Percentiles rank a stretch among this genome's conserved stretches.
Evolutionary conservation across 73 alveolate genomes (phyloP).

Genomic region (Paramecium bursaria): DNA sequence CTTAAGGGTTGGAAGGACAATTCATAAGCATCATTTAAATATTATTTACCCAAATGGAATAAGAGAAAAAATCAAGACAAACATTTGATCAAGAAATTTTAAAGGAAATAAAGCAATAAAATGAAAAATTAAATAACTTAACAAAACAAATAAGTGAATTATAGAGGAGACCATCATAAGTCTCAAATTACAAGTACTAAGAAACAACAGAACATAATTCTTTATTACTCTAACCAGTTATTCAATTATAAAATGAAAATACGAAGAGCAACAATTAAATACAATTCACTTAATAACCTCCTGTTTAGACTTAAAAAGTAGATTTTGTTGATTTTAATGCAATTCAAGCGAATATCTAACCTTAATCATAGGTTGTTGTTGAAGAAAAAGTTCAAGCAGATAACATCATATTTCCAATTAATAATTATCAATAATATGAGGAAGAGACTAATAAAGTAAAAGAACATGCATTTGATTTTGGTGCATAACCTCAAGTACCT

Average conservation of each 20-base stretch:
- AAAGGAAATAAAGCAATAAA: conserved; percentile 42
- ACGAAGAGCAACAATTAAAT: not conserved
- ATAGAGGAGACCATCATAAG: conserved; percentile 9
- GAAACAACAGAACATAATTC: not conserved
- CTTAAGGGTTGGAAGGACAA: not conserved
- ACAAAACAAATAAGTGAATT: not conserved
- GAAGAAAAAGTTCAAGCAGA: too few species aligned
- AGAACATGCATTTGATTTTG: too few species aligned
- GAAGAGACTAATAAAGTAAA: too few species aligned
- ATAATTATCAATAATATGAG: too few species aligned
- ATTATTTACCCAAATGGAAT: not conserved
- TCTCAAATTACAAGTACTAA: not conserved
- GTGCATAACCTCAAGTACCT: too few species aligned
- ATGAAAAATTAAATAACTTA: not conserved
- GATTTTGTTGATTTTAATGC: too few species aligned
- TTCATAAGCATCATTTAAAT: not conserved
- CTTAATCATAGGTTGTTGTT: too few species aligned
- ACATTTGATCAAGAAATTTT: conserved; percentile 11
- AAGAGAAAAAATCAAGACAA: conserved; percentile 18
- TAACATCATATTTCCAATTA: too few species aligned
- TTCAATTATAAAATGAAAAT: not conserved
- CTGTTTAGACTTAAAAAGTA: too few species aligned
- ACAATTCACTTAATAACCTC: not conserved
- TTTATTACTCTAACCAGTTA: not conserved
- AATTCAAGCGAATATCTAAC: too few species aligned